Percentiles rank a stretch among this genome's conserved stretches.
Conservation (phyloP, 768 basidiomycete genomes). For the Polyporus arcularius region DNA sequence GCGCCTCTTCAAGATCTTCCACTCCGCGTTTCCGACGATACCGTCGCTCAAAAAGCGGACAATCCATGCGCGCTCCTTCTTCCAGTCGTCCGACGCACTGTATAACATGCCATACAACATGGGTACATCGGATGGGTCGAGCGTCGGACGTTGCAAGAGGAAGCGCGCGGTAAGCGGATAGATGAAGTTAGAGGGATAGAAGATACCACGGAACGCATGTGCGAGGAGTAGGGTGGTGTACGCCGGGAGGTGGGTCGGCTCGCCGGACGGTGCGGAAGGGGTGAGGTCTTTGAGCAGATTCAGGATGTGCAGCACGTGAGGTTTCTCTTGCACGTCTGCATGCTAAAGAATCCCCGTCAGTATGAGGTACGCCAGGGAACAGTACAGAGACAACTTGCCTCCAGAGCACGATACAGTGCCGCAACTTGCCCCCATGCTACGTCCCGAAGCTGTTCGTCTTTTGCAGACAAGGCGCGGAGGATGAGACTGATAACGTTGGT, state of each 20-base stretch:
- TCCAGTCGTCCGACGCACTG: slow-evolving; percentile 74
- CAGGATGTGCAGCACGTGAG: slow-evolving; percentile 73
- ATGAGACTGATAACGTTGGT: slow-evolving; percentile 77
- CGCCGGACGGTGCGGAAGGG: slow-evolving; percentile 37
- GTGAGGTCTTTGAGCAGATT: slow-evolving; percentile 63
- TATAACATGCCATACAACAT: slow-evolving; percentile 90
- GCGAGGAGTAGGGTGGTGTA: slow-evolving; percentile 80
- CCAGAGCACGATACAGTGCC: slow-evolving; percentile 57
- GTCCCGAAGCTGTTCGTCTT: slow-evolving; percentile 58
- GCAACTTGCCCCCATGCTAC: slow-evolving; percentile 63
- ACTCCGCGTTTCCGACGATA: slow-evolving; percentile 73
- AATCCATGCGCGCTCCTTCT: slow-evolving; percentile 89
- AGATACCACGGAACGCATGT: slow-evolving; percentile 79
- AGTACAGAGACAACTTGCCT: slow-evolving; percentile 46
- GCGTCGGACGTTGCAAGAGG: slow-evolving; percentile 82
- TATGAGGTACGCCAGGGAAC: neutral
- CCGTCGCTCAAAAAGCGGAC: slow-evolving; percentile 81
- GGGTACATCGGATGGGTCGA: slow-evolving; percentile 84
- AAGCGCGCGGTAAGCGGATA: slow-evolving; percentile 88
- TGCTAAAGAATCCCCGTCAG: slow-evolving; percentile 26
- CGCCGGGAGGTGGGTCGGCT: slow-evolving; percentile 63
- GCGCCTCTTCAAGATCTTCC: slow-evolving; percentile 75
- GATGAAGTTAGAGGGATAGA: slow-evolving; percentile 85
- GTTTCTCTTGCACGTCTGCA: slow-evolving; percentile 76
- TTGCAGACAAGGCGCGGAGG: slow-evolving; percentile 71